Evolutionary conservation across 768 basidiomycete genomes (phyloP).

Genomic region (Coprinellus micaceus): DNA sequence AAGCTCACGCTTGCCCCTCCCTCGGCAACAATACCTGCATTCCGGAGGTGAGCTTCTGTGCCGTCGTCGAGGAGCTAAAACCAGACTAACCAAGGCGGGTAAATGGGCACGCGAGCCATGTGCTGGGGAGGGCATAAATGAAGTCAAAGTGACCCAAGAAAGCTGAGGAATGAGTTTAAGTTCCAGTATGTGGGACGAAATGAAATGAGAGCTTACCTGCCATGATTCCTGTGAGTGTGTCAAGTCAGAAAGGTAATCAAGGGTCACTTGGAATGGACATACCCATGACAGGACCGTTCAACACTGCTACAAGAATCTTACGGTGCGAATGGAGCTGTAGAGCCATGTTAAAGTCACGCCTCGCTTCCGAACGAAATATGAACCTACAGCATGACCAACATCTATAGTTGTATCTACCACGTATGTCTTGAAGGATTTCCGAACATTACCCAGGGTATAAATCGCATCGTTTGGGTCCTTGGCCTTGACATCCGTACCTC

Average conservation of each 20-base stretch:
- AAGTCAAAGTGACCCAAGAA: slow-evolving; percentile 75
- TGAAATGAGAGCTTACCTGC: slow-evolving; percentile 40
- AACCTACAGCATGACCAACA: slow-evolving; percentile 58
- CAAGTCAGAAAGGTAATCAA: background rate
- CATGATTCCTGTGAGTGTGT: slow-evolving; percentile 50
- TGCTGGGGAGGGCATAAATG: slow-evolving; percentile 59
- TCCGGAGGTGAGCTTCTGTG: background rate
- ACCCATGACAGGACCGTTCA: slow-evolving; percentile 80
- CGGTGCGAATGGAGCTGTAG: slow-evolving; percentile 61
- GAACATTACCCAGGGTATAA: slow-evolving; percentile 28
- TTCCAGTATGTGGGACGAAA: background rate
- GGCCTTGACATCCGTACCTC: slow-evolving; percentile 56
- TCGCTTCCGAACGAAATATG: background rate
- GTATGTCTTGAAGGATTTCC: slow-evolving; percentile 43
- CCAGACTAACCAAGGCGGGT: slow-evolving; percentile 59
- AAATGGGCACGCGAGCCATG: slow-evolving; percentile 65
- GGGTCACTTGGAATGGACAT: slow-evolving; percentile 11
- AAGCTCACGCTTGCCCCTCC: slow-evolving; percentile 70
- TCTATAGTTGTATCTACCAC: slow-evolving; percentile 55
- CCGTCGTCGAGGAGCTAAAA: background rate
- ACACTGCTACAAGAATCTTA: slow-evolving; percentile 65
- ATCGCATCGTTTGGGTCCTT: slow-evolving; percentile 11
- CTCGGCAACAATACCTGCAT: slow-evolving; percentile 59
- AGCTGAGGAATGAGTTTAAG: slow-evolving; percentile 32
- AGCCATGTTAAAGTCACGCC: background rate